Base-by-base conservation (phyloP, 331 rosid genomes). In the Rhamnella rubrinervis region DNA sequence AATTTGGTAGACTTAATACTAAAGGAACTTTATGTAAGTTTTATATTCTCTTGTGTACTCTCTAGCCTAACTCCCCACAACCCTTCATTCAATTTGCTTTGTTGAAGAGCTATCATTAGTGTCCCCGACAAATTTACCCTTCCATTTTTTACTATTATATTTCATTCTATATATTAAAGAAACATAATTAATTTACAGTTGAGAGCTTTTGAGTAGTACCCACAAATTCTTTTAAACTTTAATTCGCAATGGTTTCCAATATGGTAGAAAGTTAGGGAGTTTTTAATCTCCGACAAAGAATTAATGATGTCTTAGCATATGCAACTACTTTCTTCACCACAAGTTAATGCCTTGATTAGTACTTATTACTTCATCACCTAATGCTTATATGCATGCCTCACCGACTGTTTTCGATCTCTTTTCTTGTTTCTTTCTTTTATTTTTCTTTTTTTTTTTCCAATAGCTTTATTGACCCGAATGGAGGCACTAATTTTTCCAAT, bases 201-300 rank as follows among this genome's bases (percentile, higher is more conserved):
- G 5, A 31, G 35, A 31, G 35, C 35, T 31, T 31, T 31, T 31
- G 35, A 31, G 35, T 31, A 31, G 35, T 31, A 31, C 35, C 35
- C 35, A 31, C 35, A 31, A 31, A 31, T 31, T 31, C 35, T 31
- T 28, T 31, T 31, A 31, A 31, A 31, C 35, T 31, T 31, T 31
- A 31, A 31, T 31, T 4, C 35, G 35, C 5, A 3, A 31, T 31
- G 35, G 35, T 31, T 31, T 31, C 4, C 35, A 2, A 44, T 44
- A 12, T 44, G 14, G 49, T 25, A 52, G 20, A 17, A 37, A 63
- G 68, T 61, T 57, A 55, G 26, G 16, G n/a, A 66, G 70, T 31
- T 50, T 78, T 66, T 71, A 64, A 59, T 58, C 66, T 76, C 85
- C 85, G 78, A 81, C 78, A 81, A 58, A 50, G 53, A 73, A 23